Percentiles rank a stretch among this genome's conserved stretches.
These are phyloP conservation scores for Myxozyma monticola DNA, from an alignment of 805 yeast species.

Conservation along the genomic window DNA sequence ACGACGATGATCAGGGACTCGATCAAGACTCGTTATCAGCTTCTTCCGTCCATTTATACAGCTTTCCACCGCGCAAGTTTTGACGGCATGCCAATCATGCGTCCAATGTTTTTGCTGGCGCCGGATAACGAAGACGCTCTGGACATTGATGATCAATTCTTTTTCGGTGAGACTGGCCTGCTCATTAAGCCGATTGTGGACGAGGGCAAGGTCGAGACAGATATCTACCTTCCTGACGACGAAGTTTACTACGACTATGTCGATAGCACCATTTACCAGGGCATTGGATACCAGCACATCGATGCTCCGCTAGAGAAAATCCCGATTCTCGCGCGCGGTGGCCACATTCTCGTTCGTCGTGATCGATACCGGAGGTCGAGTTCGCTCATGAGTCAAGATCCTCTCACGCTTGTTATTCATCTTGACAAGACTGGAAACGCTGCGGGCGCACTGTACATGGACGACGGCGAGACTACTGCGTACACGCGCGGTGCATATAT, in stretches of 20 bases:
- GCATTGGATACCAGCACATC: slow-evolving; percentile 45
- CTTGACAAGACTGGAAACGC: slow-evolving; percentile 52
- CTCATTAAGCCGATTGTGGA: slow-evolving; percentile 78
- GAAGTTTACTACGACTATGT: slow-evolving; percentile 43
- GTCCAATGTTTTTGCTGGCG: slow-evolving; percentile 33
- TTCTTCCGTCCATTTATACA: slow-evolving; percentile 80
- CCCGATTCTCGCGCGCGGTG: slow-evolving; percentile 78
- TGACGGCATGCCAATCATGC: slow-evolving; percentile 66
- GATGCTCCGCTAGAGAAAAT: slow-evolving; percentile 57
- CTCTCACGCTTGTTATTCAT: slow-evolving; percentile 72
- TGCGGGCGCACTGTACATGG: slow-evolving; percentile 64
- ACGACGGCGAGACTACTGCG: slow-evolving; percentile 77
- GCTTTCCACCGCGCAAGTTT: slow-evolving; percentile 64
- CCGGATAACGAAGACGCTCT: slow-evolving; percentile 47
- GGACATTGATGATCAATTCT: slow-evolving; percentile 79
- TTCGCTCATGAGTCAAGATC: slow-evolving; percentile 72
- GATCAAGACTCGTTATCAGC: slow-evolving; percentile 66
- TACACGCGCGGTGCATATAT: slow-evolving; percentile 54
- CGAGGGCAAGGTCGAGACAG: slow-evolving; percentile 46
- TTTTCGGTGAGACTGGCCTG: slow-evolving; percentile 67
- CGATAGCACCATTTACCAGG: slow-evolving; percentile 35
- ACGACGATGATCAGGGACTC: slow-evolving; percentile 67
- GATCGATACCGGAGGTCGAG: slow-evolving; percentile 80
- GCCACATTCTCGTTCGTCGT: slow-evolving; percentile 65
- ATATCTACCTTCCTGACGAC: slow-evolving; percentile 52